phyloP scores from a whole-genome alignment of 345 rosid species.

The Jatropha curcas region DNA sequence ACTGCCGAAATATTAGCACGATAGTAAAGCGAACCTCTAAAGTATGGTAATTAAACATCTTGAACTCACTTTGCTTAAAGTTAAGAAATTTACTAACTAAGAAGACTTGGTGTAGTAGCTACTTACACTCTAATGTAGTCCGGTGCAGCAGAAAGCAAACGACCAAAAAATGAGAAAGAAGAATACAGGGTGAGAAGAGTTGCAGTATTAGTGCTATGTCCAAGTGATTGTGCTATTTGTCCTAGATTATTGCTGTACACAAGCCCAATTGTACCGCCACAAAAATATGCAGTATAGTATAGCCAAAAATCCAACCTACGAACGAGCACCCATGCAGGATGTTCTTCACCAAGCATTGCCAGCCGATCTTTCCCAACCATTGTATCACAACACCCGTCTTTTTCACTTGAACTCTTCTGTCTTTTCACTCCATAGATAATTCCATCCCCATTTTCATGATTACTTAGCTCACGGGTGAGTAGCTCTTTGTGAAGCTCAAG shows the following conservation, averaged over 20 bases:
- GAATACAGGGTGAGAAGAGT: constrained; percentile 81
- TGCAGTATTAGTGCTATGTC: constrained; percentile 58
- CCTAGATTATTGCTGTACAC: constrained; percentile 95
- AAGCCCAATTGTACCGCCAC: constrained; percentile 96
- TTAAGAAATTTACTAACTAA: too few relatives aligned
- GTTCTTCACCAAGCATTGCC: constrained; percentile 76
- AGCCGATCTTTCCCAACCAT: constrained; percentile 58
- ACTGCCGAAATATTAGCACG: too few relatives aligned
- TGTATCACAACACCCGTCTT: constrained; percentile 44
- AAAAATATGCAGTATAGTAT: constrained; percentile 74
- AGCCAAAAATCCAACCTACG: constrained; percentile 87
- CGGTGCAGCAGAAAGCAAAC: constrained; percentile 83
- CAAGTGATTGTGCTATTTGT: constrained; percentile 87
- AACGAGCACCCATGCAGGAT: constrained; percentile 51
- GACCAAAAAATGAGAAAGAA: constrained; percentile 95
- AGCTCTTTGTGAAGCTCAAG: constrained; percentile 87
- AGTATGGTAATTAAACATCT: too few relatives aligned
- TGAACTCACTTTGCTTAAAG: too few relatives aligned
- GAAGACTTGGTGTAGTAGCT: background rate
- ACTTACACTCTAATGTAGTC: constrained; percentile 85
- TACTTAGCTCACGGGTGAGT: constrained; percentile 44
- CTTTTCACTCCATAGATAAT: constrained; percentile 16
- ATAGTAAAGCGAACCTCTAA: too few relatives aligned
- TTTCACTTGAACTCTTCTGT: constrained; percentile 29
- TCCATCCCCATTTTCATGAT: constrained; percentile 35